Evolutionary conservation across 129 eudicot species (phyloP).

Genomic region (Sambucus nigra): DNA sequence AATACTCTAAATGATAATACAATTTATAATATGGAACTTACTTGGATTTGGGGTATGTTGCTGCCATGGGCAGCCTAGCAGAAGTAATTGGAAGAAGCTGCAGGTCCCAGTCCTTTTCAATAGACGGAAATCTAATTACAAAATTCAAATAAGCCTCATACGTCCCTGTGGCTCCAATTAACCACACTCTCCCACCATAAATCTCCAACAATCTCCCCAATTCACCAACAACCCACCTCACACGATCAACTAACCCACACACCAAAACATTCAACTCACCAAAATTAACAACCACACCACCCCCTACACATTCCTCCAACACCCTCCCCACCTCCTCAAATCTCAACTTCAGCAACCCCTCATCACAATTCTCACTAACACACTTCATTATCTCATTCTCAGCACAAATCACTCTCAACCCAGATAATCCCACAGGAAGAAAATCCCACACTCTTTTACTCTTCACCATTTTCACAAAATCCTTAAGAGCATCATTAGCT

Average conservation of each 20-base stretch:
- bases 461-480: constrained; percentile 45
- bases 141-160: constrained; percentile 48
- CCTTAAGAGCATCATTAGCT: constrained; percentile 37
- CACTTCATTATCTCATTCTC: constrained; percentile 39
- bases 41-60: constrained; percentile 76
- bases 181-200: constrained; percentile 48
- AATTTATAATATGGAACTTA: too few relatives aligned
- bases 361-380: constrained; percentile 41
- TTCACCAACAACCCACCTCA: constrained; percentile 30
- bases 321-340: constrained; percentile 45
- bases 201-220: constrained; percentile 34
- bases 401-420: constrained; percentile 37
- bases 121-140: constrained; percentile 42
- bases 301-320: constrained; percentile 28
- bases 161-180: constrained; percentile 59
- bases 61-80: constrained; percentile 34
- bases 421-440: constrained; percentile 33
- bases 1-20: background rate
- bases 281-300: constrained; percentile 46
- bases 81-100: constrained; percentile 59
- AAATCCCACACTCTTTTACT: constrained; percentile 18
- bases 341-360: constrained; percentile 36
- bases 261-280: constrained; percentile 56
- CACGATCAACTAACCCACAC: constrained; percentile 19
- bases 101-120: constrained; percentile 70